phyloP scores from a whole-genome alignment of 208 protist genomes.

The Porcisia hertigi region DNA sequence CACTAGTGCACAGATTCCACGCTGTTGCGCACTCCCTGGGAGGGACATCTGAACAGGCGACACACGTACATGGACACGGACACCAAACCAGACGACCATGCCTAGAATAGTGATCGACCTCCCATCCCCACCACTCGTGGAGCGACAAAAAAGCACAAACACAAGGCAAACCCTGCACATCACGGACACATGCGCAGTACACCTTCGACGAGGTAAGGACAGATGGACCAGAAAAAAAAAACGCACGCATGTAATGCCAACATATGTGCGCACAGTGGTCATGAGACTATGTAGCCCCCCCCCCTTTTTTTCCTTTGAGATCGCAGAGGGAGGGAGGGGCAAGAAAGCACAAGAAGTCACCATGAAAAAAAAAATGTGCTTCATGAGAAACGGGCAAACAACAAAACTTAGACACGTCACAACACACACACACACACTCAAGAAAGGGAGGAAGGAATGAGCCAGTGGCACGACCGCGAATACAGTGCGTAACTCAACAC shows the following conservation, averaged over 20 bases:
- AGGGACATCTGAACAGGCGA: background rate
- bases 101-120: too few relatives aligned
- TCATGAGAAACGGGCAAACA: background rate
- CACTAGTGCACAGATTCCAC: background rate
- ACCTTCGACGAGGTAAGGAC: background rate
- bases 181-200: background rate
- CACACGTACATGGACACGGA: too few relatives aligned
- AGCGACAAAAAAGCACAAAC: background rate
- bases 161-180: background rate
- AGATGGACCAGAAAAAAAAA: background rate
- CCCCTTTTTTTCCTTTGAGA: background rate
- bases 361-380: background rate
- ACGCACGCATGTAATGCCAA: background rate
- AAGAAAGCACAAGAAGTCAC: background rate
- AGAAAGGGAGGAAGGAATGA: background rate
- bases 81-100: too few relatives aligned
- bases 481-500: background rate
- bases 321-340: background rate
- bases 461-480: background rate
- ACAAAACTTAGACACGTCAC: background rate
- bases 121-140: too few relatives aligned
- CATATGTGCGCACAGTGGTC: background rate
- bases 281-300: background rate
- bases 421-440: background rate
- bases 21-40: background rate